Percentiles rank a stretch among this genome's conserved stretches.
Conservation (phyloP, 805 yeast species). For the Geotrichum ghanense region DNA sequence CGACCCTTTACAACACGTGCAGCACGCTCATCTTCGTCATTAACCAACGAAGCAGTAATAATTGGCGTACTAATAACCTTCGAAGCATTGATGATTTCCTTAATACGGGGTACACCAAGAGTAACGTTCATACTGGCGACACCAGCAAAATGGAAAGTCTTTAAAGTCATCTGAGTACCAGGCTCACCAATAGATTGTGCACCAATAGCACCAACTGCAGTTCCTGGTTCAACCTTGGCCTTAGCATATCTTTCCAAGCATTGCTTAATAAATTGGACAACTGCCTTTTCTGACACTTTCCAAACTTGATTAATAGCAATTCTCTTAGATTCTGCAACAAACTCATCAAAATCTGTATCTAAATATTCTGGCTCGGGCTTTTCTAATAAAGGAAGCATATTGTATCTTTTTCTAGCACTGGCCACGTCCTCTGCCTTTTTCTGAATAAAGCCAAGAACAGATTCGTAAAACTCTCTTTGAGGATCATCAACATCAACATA, state of each 20-base stretch:
- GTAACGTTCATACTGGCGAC: slow-evolving; percentile 99
- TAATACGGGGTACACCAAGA: slow-evolving; percentile 97
- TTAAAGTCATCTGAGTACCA: slow-evolving; percentile 96
- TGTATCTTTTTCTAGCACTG: slow-evolving; percentile 41
- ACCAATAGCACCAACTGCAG: slow-evolving; percentile 99
- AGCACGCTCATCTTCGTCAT: slow-evolving; percentile 90
- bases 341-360: slow-evolving; percentile 24
- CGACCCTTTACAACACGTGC: slow-evolving; percentile 98
- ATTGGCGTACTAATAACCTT: slow-evolving; percentile 93
- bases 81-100: slow-evolving; percentile 96
- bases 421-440: slow-evolving; percentile 50
- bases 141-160: slow-evolving; percentile 98
- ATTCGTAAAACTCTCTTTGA: slow-evolving; percentile 70
- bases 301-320: slow-evolving; percentile 27
- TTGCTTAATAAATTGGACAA: slow-evolving; percentile 56
- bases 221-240: slow-evolving; percentile 96
- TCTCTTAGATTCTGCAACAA: slow-evolving; percentile 14
- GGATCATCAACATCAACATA: slow-evolving; percentile 79
- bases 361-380: slow-evolving; percentile 31
- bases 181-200: slow-evolving; percentile 99
- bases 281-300: slow-evolving; percentile 49
- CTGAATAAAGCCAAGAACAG: slow-evolving; percentile 53
- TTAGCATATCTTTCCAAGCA: slow-evolving; percentile 73
- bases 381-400: slow-evolving; percentile 35
- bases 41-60: slow-evolving; percentile 86